phyloP scores from a whole-genome alignment of 768 basidiomycete species.

The Russula dissimulans region DNA sequence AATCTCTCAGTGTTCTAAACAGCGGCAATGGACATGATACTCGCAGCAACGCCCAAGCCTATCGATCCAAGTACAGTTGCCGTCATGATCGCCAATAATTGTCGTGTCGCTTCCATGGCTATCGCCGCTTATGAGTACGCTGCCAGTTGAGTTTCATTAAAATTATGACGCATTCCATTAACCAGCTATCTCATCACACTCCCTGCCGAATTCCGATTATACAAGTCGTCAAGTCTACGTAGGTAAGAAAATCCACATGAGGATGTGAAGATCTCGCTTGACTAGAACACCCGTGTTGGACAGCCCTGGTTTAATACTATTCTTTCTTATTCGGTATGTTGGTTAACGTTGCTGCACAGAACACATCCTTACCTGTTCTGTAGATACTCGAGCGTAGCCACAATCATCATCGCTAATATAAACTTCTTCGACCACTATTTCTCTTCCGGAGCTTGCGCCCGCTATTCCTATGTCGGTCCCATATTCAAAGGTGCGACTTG shows the following conservation, averaged over 20 bases:
- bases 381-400: slow-evolving; percentile 38
- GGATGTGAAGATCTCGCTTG: neutral
- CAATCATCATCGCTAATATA: slow-evolving; percentile 43
- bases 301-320: slow-evolving; percentile 13
- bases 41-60: too few relatives aligned
- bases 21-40: too few relatives aligned
- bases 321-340: slow-evolving; percentile 14
- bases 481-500: slow-evolving; percentile 47
- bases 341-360: neutral
- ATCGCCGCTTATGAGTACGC: too few relatives aligned
- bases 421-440: slow-evolving; percentile 52
- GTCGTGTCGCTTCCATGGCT: too few relatives aligned
- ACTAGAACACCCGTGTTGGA: neutral
- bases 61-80: too few relatives aligned
- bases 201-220: too few relatives aligned
- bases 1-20: too few relatives aligned
- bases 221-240: too few relatives aligned
- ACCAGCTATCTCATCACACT: too few relatives aligned
- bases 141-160: too few relatives aligned
- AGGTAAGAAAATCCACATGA: neutral
- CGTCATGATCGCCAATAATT: too few relatives aligned
- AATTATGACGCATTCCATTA: too few relatives aligned
- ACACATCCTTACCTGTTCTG: neutral
- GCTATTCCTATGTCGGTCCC: slow-evolving; percentile 44
- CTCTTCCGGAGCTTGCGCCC: slow-evolving; percentile 36